phyloP scores from a whole-genome alignment of 1,284 basidiomycete genomes.

The Xerocomus cyaneibrunnescens region DNA sequence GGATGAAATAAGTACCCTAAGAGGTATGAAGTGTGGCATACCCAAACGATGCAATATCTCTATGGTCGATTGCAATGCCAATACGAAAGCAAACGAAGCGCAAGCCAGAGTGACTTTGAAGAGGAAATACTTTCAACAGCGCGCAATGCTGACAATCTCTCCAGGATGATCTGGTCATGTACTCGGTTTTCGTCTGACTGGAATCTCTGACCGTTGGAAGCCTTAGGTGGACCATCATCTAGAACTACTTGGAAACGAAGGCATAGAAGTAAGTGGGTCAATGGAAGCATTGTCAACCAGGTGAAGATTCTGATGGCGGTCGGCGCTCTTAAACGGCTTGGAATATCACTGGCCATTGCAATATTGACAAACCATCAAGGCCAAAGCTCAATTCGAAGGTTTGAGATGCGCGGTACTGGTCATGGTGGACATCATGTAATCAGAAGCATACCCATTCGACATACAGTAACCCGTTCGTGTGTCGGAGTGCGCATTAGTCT shows the following conservation, averaged over 20 bases:
- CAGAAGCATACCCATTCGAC: conserved; percentile 2
- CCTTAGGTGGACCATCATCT: conserved; percentile 6
- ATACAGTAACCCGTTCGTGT: not conserved
- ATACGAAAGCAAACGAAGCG: conserved; percentile 11
- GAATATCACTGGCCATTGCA: conserved; percentile 22
- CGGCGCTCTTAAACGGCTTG: not conserved
- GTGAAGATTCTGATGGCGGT: conserved; percentile 17
- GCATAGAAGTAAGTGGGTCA: conserved; percentile 7
- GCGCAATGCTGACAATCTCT: conserved; percentile 2
- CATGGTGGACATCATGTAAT: not conserved
- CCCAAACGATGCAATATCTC: conserved; percentile 15
- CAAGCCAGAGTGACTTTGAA: conserved; percentile 3
- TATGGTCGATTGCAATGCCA: conserved; percentile 15
- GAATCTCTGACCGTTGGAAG: conserved; percentile 25
- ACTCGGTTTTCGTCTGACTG: conserved; percentile 26
- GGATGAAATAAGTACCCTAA: conserved; percentile 15
- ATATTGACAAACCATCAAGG: conserved; percentile 25
- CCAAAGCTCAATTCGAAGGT: conserved; percentile 34
- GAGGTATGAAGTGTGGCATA: conserved; percentile 2
- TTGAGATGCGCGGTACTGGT: conserved; percentile 18
- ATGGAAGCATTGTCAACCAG: conserved; percentile 25
- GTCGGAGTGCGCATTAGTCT: not conserved
- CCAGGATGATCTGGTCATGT: conserved; percentile 9
- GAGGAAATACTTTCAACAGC: not conserved
- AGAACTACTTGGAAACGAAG: conserved; percentile 12